Percentiles rank a stretch among this genome's conserved stretches.
phyloP scores from a whole-genome alignment of 2,329 filamentous ascomycete genomes.

The Lasiodiplodia citricola region DNA sequence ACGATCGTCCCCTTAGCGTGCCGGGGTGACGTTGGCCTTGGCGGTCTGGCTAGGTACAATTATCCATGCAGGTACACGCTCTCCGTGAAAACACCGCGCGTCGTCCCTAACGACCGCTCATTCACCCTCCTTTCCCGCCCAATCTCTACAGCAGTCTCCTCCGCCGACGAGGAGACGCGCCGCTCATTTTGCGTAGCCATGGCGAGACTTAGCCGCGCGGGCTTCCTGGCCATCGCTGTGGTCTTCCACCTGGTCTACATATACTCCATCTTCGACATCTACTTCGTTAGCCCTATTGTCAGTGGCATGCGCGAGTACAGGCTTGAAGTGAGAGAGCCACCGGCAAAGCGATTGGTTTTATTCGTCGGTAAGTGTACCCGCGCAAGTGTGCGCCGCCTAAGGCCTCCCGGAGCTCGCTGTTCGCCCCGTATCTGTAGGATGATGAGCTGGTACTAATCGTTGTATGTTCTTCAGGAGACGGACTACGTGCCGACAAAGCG shows the following conservation, averaged over 20 bases:
- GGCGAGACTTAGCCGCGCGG: conserved; percentile 37
- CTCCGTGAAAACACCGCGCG: conserved; percentile 23
- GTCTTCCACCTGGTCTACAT: conserved; percentile 94
- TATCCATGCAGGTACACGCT: conserved; percentile 25
- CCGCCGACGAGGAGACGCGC: conserved; percentile 11
- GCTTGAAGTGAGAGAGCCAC: conserved; percentile 73
- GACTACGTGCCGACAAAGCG: conserved; percentile 94
- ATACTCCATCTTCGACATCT: conserved; percentile 96
- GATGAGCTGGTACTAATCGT: background rate
- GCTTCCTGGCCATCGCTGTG: conserved; percentile 87
- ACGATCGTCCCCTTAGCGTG: conserved; percentile 21
- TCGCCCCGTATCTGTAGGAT: background rate
- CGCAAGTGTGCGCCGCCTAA: background rate
- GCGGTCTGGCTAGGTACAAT: conserved; percentile 18
- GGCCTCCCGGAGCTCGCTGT: background rate
- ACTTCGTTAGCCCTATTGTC: conserved; percentile 97
- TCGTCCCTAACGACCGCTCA: conserved; percentile 13
- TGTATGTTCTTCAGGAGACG: conserved; percentile 65
- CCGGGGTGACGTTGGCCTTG: conserved; percentile 24
- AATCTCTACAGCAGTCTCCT: conserved; percentile 2
- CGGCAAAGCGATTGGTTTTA: conserved; percentile 87
- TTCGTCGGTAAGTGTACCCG: conserved; percentile 73
- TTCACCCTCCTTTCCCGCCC: background rate
- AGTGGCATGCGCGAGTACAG: conserved; percentile 87
- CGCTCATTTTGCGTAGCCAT: conserved; percentile 19